Base-by-base conservation (phyloP, 176 grass and related monocot genomes). In the bread wheat (Triticum aestivum) region DNA sequence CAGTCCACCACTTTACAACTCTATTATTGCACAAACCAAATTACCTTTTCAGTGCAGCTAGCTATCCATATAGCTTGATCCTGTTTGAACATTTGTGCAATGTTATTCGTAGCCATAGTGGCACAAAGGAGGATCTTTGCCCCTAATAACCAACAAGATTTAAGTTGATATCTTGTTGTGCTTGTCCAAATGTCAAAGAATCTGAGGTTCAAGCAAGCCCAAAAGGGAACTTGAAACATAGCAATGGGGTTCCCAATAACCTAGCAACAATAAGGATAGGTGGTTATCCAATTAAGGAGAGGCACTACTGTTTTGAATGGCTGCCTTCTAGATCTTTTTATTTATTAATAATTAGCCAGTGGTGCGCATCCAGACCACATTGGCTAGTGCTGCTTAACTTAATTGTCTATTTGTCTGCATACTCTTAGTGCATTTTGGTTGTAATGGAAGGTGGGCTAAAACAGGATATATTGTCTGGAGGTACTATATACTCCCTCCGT, bases 191-290 rank as follows among this genome's bases (percentile, higher is more conserved):
- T 91, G 85, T 88, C 77, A 91, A 69, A 75, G 75, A 52, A n/a
- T 77, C 49, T 81, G 67, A 87, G 69, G 85, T 62, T 91, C 47
- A 80, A 76, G 34, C 72, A 58, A 80, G 64, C 84, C 84, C 45
- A 87, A 91, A 78, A 79, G 47, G 51, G 37, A 68, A 54, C 0
- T 61, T 69, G 45, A 27, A 81, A 65, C 78, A 76, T 62, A 83
- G 18, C 59, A 91, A 81, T 91, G 89, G 76, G 85, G 27, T 69
- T 69, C 81, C 81, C 81, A 91, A 87, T 87, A 87, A 81, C 89
- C 44, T 79, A 87, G 24, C 84, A 87, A 59, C 76, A 84, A 73
- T 38, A 35, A 23, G 61, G 39, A 14, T 21, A 45, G 49, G 64
- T 79, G 76, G 45, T 68, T 84, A 75, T 85, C 88, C 59, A 61